phyloP scores from a whole-genome alignment of 2,329 filamentous ascomycete species.

The Cladophialophora yegresii region DNA sequence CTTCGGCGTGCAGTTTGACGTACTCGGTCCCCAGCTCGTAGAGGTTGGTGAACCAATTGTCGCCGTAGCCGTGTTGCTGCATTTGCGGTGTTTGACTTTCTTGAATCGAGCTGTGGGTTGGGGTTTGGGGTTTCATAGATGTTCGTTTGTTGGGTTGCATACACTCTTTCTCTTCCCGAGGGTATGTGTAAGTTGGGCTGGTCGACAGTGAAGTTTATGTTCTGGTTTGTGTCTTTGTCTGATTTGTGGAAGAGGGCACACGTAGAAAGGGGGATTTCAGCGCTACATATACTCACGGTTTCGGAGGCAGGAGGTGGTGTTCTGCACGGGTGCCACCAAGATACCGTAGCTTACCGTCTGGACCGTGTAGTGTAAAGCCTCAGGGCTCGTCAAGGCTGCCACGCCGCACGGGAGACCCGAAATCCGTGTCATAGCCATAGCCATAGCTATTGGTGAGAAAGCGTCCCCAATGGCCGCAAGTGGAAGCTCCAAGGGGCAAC shows the following conservation, averaged over 20 bases:
- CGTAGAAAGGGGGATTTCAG: not conserved
- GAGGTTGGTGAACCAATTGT: slow-evolving; percentile 28
- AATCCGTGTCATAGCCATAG: not conserved
- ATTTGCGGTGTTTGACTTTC: slow-evolving; percentile 1
- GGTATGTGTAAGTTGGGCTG: not conserved
- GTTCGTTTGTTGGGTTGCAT: not conserved
- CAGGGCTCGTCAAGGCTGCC: slow-evolving; percentile 1
- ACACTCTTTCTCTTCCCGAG: not conserved
- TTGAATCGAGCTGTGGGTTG: slow-evolving; percentile 10
- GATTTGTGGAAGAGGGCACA: not conserved
- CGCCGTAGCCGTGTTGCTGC: slow-evolving; percentile 29
- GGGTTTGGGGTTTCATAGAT: not conserved
- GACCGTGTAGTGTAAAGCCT: not conserved
- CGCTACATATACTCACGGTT: slow-evolving; percentile 1
- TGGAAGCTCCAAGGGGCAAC: not conserved
- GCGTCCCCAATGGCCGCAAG: not conserved
- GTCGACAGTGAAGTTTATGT: not conserved
- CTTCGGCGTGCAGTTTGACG: slow-evolving; percentile 7
- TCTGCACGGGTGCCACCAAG: not conserved
- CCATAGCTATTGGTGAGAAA: slow-evolving; percentile 2
- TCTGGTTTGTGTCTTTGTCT: not conserved
- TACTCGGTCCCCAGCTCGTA: slow-evolving; percentile 19
- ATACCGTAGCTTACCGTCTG: not conserved
- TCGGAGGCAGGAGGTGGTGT: not conserved
- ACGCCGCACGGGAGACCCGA: slow-evolving; percentile 6